Evolutionary conservation across 179 eudicot genomes (phyloP).

Genomic region (Heliamphora pulchella): DNA sequence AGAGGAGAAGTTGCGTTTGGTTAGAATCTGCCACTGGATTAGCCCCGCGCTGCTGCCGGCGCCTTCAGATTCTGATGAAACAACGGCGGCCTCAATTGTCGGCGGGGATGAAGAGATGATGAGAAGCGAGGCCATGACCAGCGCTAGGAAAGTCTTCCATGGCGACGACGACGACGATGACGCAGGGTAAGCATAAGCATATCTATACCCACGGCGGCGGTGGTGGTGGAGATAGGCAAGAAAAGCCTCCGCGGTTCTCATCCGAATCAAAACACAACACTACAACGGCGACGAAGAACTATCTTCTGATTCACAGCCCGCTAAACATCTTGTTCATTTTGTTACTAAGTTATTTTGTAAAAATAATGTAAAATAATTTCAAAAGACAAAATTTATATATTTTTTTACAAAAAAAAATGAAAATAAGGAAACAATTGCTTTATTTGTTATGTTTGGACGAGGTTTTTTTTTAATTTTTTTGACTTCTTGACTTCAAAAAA

Average conservation of each 20-base stretch:
- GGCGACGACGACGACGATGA: background rate
- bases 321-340: too few relatives aligned
- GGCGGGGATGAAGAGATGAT: conserved; percentile 3
- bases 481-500: too few relatives aligned
- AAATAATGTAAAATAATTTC: too few relatives aligned
- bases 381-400: too few relatives aligned
- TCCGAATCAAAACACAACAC: background rate
- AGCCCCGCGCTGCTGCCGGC: background rate
- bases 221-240: background rate
- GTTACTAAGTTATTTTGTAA: too few relatives aligned
- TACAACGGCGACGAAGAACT: background rate
- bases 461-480: too few relatives aligned
- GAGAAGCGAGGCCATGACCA: conserved; percentile 5
- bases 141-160: conserved; percentile 1
- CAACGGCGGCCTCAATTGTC: conserved; percentile 17
- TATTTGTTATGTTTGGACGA: too few relatives aligned
- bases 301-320: too few relatives aligned
- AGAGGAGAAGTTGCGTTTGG: conserved; percentile 56
- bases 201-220: background rate
- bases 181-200: background rate
- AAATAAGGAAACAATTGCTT: too few relatives aligned
- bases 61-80: conserved; percentile 8
- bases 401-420: too few relatives aligned
- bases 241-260: background rate
- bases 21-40: conserved; percentile 53